Conservation (phyloP, 805 yeast species). For the Metschnikowia rubicola region DNA sequence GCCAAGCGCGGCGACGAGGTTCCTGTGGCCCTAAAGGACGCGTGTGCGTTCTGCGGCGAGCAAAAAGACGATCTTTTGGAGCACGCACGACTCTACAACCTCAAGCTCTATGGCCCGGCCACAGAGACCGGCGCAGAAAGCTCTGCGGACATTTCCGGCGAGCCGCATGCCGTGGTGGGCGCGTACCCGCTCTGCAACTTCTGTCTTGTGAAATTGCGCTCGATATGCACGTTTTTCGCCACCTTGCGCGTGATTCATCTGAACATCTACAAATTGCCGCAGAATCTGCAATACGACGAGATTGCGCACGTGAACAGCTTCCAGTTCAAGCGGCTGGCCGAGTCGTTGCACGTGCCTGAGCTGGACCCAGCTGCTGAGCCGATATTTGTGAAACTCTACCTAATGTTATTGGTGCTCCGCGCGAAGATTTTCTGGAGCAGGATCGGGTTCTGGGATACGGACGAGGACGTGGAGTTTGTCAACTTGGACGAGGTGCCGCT, state of each 20-base stretch:
- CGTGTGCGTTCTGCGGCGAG: slow-evolving; percentile 88
- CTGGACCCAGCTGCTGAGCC: slow-evolving; percentile 27
- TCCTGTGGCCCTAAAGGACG: slow-evolving; percentile 70
- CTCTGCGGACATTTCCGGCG: slow-evolving; percentile 18
- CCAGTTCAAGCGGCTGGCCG: slow-evolving; percentile 28
- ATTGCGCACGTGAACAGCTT: slow-evolving; percentile 18
- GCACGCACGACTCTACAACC: slow-evolving; percentile 72
- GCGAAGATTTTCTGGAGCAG: slow-evolving; percentile 80
- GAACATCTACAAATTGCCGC: slow-evolving; percentile 56
- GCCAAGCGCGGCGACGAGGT: slow-evolving; percentile 17
- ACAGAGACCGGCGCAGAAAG: slow-evolving; percentile 11
- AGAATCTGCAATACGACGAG: slow-evolving; percentile 26
- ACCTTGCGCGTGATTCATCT: slow-evolving; percentile 60
- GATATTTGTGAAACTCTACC: slow-evolving; percentile 50
- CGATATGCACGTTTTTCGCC: slow-evolving; percentile 79
- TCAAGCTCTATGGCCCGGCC: slow-evolving; percentile 45
- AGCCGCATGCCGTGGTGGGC: slow-evolving; percentile 28
- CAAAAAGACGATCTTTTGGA: slow-evolving; percentile 62
- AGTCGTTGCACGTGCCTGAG: slow-evolving; percentile 3
- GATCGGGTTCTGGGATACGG: slow-evolving; percentile 71
- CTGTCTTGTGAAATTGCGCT: slow-evolving; percentile 75
- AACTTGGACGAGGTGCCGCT: slow-evolving; percentile 14
- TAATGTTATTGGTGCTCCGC: slow-evolving; percentile 49
- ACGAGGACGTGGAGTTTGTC: slow-evolving; percentile 30
- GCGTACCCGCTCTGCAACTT: slow-evolving; percentile 74